Percentiles rank a stretch among this genome's conserved stretches.
phyloP scores from a whole-genome alignment of 2,329 filamentous ascomycete species.

The Neoscytalidium dimidiatum region DNA sequence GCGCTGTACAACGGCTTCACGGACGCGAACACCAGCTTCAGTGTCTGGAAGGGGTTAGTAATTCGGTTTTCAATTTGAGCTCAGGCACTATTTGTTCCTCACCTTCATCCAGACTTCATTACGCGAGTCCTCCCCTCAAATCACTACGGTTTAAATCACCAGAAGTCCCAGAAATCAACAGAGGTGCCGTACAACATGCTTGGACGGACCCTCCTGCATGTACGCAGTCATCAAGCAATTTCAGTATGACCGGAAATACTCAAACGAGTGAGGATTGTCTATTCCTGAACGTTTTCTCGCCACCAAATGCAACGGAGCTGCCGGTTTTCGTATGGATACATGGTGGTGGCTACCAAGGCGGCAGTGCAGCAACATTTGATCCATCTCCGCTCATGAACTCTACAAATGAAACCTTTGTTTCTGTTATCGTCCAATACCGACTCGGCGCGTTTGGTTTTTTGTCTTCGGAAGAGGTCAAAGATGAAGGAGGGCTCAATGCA shows the following conservation, averaged over 20 bases:
- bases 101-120: background rate
- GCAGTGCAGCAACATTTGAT: background rate
- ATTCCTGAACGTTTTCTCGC: conserved; percentile 39
- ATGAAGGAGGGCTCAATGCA: conserved; percentile 41
- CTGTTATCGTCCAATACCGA: conserved; percentile 58
- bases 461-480: conserved; percentile 56
- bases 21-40: background rate
- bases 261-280: conserved; percentile 36
- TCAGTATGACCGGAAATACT: background rate
- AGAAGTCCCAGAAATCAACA: background rate
- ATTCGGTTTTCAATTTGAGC: background rate
- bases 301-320: conserved; percentile 35
- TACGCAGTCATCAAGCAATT: background rate
- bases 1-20: background rate
- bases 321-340: conserved; percentile 46
- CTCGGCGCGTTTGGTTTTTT: conserved; percentile 64
- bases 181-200: background rate
- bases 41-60: background rate
- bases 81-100: background rate
- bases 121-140: background rate
- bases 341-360: conserved; percentile 28
- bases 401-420: conserved; percentile 54
- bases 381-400: conserved; percentile 41
- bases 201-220: background rate
- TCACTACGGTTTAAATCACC: background rate